Percentiles rank a stretch among this genome's conserved stretches.
Conservation (phyloP, 768 basidiomycete genomes). For the Candolleomyces efflorescens region DNA sequence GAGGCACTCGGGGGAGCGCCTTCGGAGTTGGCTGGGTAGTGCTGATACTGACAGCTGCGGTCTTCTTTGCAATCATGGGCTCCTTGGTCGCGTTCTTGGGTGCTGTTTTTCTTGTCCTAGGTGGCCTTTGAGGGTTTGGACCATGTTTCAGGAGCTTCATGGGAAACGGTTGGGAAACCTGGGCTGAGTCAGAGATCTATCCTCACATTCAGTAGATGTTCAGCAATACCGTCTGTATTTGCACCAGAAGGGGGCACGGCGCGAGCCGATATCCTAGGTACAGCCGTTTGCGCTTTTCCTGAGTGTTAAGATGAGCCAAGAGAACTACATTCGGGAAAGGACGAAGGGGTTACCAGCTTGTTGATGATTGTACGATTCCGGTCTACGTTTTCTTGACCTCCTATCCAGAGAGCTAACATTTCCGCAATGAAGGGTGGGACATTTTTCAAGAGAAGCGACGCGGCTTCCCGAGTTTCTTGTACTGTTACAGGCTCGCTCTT, state of each 20-base stretch:
- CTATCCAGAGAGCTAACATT: slow-evolving; percentile 57
- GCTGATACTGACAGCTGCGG: too few species aligned
- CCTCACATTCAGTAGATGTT: background rate
- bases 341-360: slow-evolving; percentile 36
- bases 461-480: background rate
- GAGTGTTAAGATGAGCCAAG: slow-evolving; percentile 1
- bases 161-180: slow-evolving; percentile 32
- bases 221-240: background rate
- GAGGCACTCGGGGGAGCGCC: slow-evolving; percentile 1
- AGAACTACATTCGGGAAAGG: background rate
- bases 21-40: too few species aligned
- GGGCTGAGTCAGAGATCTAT: background rate
- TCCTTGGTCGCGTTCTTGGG: slow-evolving; percentile 15
- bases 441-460: slow-evolving; percentile 1
- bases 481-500: background rate
- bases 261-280: slow-evolving; percentile 58
- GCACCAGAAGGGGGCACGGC: slow-evolving; percentile 46
- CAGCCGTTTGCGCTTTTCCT: slow-evolving; percentile 41
- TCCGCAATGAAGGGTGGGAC: slow-evolving; percentile 49
- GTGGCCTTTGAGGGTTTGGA: slow-evolving; percentile 22
- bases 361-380: slow-evolving; percentile 38
- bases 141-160: slow-evolving; percentile 60
- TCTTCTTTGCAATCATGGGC: too few species aligned
- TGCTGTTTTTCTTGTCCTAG: slow-evolving; percentile 24
- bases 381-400: slow-evolving; percentile 48